Base-by-base conservation (phyloP, 176 grass and related monocot species). In the Cenchrus purpureus region DNA sequence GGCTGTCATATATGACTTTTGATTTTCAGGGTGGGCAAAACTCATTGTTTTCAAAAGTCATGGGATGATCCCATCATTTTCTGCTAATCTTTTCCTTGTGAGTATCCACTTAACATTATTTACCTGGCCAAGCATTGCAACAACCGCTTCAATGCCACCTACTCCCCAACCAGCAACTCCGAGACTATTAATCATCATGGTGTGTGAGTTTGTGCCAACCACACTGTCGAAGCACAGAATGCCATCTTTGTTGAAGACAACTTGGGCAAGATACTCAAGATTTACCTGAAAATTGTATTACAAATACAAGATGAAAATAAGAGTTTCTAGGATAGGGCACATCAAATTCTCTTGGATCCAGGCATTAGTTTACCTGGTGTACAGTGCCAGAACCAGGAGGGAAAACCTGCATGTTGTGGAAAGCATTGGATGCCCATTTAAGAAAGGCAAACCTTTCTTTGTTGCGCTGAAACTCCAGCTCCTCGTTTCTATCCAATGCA, bases 131-230 rank as follows among this genome's bases (percentile, higher is more conserved):
- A 97, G 91, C 94, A 97, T 94, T 82, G 91, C 34, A 84, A 86
- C 91, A 67, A 90, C 89, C 12, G 94, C 91, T 86, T 94, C 94
- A 76, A 97, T 97, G 55, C 94, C 94, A 68, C 94, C 91, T 80
- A 97, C 94, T 64, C 94, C 94, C 94, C 94, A 97, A 77, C 94
- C 94, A 84, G 89, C 94, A 90, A 97, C 89, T 64, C 94, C 94
- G 20, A 97, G 70, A 78, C 94, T 86, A 84, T 97, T 88, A 77
- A 86, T 82, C 94, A 97, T 97, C 79, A 91, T 97, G 34, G 94
- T 97, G 65, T 97, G 94, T 25, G 94, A 97, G 69, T 97, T 89
- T 16, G 94, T 88, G 34, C 94, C 94, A 74, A 97, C 87, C 83
- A 94, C 85, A 52, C 94, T 92, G 70, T 97, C 94, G 22, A 80